Conservation (phyloP, 129 eudicot genomes). For the Kitagawia praeruptora region DNA sequence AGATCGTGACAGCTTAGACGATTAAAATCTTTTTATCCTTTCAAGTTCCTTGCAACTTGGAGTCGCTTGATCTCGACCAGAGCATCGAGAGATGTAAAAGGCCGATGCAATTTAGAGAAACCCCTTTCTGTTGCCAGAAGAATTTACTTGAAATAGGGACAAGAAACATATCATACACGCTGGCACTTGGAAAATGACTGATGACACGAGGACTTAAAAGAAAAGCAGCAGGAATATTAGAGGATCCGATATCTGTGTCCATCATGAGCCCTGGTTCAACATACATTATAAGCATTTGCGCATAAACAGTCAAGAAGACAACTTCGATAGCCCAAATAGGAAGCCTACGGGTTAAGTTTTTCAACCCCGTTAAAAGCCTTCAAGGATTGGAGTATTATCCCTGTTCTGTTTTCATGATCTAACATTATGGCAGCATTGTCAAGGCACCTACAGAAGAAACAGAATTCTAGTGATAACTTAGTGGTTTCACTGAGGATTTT, state of each 20-base stretch:
- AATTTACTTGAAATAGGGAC: slow-evolving; percentile 61
- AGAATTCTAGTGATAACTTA: neutral
- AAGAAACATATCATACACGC: slow-evolving; percentile 51
- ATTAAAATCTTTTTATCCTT: no score
- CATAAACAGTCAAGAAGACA: slow-evolving; percentile 67
- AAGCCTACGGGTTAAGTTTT: no score
- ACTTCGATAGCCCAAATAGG: slow-evolving; percentile 70
- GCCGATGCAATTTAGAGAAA: slow-evolving; percentile 67
- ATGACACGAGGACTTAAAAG: slow-evolving; percentile 52
- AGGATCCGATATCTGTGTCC: slow-evolving; percentile 58
- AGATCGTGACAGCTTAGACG: no score
- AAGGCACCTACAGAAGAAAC: slow-evolving; percentile 44
- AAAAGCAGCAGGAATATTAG: slow-evolving; percentile 68
- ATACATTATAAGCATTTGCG: slow-evolving; percentile 76
- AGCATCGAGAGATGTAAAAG: slow-evolving; percentile 84
- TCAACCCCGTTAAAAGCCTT: no score
- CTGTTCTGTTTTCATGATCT: slow-evolving; percentile 34
- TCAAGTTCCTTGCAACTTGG: slow-evolving; percentile 41
- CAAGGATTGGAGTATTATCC: slow-evolving; percentile 11
- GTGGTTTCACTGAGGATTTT: neutral
- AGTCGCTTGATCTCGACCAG: slow-evolving; percentile 56
- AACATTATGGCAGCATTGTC: slow-evolving; percentile 67
- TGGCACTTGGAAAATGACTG: slow-evolving; percentile 62
- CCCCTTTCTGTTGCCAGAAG: slow-evolving; percentile 59
- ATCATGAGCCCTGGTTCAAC: slow-evolving; percentile 80